Conservation (phyloP, 257 asterid species). For the Rubia yunnanensis region DNA sequence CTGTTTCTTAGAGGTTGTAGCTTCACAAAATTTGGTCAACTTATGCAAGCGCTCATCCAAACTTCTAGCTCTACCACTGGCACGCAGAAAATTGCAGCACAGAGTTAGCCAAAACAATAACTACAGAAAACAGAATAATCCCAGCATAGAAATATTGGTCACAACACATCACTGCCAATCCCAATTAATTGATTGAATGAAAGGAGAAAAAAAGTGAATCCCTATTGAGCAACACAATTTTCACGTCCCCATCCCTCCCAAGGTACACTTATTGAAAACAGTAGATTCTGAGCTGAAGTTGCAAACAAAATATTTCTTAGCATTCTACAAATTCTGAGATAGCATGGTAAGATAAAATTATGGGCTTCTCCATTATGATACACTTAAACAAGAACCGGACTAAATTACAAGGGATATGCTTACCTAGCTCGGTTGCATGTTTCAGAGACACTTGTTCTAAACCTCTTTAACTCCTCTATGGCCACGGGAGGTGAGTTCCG, state of each 20-base stretch:
- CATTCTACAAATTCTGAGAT: not conserved
- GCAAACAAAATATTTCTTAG: not conserved
- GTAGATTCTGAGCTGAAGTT: not conserved
- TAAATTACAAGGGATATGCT: constrained; percentile 9
- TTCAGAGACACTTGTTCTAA: constrained; percentile 54
- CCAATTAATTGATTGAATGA: not conserved
- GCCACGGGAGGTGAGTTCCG: constrained; percentile 56
- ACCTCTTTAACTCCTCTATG: constrained; percentile 60
- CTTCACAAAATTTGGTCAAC: constrained; percentile 51
- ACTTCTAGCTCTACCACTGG: constrained; percentile 73
- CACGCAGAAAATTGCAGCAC: constrained; percentile 21
- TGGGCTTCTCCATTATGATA: not conserved
- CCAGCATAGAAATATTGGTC: not conserved
- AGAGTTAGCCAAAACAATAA: not conserved
- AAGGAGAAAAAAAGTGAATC: not conserved
- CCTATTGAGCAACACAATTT: not conserved
- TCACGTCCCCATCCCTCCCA: not conserved
- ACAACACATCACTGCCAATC: not conserved
- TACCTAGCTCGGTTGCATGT: constrained; percentile 70
- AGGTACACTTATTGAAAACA: not conserved
- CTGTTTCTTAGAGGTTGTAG: constrained; percentile 57
- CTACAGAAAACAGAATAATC: not conserved
- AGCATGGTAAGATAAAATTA: not conserved
- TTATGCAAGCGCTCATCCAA: constrained; percentile 63
- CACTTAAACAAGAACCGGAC: not conserved